Percentiles rank a stretch among this genome's conserved stretches.
phyloP scores from a whole-genome alignment of 306 rosid species.

The Quercus berberidifolia region DNA sequence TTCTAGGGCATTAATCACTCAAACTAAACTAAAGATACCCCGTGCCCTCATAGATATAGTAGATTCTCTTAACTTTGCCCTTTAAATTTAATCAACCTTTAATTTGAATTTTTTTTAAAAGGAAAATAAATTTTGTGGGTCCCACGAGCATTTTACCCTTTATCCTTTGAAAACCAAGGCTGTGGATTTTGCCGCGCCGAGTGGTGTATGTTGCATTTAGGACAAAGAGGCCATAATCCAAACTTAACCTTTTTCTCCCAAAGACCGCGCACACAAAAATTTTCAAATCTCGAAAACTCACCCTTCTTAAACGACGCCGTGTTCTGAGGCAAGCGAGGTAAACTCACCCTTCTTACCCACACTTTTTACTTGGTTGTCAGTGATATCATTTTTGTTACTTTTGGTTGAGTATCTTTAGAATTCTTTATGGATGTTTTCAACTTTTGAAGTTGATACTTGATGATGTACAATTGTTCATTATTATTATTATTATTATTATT shows the following conservation, averaged over 20 bases:
- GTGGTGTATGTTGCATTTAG: neutral
- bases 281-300: neutral
- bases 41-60: too few species aligned
- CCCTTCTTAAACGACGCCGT: constrained; percentile 1
- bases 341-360: too few species aligned
- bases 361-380: too few species aligned
- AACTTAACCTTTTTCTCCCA: constrained; percentile 13
- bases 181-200: constrained; percentile 12
- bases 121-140: neutral
- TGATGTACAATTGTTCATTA: too few species aligned
- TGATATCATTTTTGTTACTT: too few species aligned
- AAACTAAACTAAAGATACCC: too few species aligned
- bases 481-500: too few species aligned
- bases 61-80: neutral
- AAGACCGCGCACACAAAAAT: constrained; percentile 10
- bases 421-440: too few species aligned
- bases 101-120: neutral
- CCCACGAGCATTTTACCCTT: neutral
- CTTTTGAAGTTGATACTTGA: too few species aligned
- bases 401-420: too few species aligned
- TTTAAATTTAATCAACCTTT: constrained; percentile 15
- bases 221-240: constrained; percentile 11
- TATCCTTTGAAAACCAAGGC: neutral
- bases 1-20: too few species aligned
- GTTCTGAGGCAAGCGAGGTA: too few species aligned